phyloP scores from a whole-genome alignment of 495 filamentous ascomycete species.

The Aspergillus olivimuriae region DNA sequence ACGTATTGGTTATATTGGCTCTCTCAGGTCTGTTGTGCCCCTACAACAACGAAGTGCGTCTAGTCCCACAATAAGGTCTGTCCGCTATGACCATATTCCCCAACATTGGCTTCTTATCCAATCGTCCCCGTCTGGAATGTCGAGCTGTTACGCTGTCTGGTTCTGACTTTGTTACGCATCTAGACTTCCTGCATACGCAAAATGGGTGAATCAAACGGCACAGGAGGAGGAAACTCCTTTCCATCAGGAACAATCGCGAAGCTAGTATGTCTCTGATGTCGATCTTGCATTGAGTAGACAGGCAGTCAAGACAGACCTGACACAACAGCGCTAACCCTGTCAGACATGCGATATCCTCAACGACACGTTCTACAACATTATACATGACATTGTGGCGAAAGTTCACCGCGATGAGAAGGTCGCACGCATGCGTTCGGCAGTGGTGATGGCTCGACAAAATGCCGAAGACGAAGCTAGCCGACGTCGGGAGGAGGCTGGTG shows the following conservation, averaged over 20 bases:
- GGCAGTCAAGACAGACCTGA: too few relatives aligned
- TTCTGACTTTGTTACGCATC: too few relatives aligned
- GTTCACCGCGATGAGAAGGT: conserved; percentile 70
- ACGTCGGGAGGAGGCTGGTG: conserved; percentile 29
- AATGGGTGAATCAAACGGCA: conserved; percentile 35
- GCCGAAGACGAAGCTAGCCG: conserved; percentile 44
- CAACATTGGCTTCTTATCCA: too few relatives aligned
- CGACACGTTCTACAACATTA: conserved; percentile 64
- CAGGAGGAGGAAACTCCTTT: conserved; percentile 23
- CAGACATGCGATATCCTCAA: conserved; percentile 53
- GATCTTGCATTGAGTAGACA: not conserved
- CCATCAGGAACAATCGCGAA: conserved; percentile 40
- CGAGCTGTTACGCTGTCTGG: too few relatives aligned
- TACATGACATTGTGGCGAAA: conserved; percentile 63
- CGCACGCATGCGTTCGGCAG: conserved; percentile 64
- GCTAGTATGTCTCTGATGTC: conserved; percentile 28
- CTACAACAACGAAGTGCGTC: too few relatives aligned
- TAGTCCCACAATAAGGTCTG: too few relatives aligned
- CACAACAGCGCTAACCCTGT: not conserved
- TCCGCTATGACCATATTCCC: too few relatives aligned
- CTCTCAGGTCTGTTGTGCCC: too few relatives aligned
- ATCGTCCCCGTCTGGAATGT: too few relatives aligned
- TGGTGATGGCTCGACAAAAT: conserved; percentile 62
- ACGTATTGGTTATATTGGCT: too few relatives aligned
- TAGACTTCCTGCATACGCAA: not conserved